Conservation (phyloP, 257 asterid species). For the Forsythia suspensa region DNA sequence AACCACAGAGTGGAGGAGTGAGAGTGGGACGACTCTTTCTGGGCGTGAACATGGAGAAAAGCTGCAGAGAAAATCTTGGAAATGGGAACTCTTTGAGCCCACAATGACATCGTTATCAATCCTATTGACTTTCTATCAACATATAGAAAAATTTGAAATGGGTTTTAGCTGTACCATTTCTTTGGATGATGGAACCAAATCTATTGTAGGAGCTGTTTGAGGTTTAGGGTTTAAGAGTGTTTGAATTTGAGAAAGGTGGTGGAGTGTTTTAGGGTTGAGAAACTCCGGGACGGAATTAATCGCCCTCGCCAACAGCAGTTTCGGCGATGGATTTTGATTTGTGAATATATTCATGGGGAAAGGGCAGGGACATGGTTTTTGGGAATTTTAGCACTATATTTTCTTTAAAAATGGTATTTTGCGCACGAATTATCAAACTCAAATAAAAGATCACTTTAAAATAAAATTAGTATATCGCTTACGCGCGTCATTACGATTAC, state of each 20-base stretch:
- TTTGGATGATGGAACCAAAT: background rate
- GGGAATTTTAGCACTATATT: background rate
- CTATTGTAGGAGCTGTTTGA: background rate
- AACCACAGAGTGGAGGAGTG: constrained; percentile 62
- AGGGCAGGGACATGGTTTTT: background rate
- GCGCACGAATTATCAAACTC: too few species aligned
- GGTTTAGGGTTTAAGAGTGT: background rate
- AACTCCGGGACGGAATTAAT: background rate
- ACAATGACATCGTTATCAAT: constrained; percentile 57
- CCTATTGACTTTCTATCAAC: background rate
- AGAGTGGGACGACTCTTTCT: constrained; percentile 35
- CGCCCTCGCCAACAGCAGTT: background rate
- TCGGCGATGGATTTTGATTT: background rate
- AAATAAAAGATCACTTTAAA: too few species aligned
- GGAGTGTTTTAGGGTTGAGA: background rate
- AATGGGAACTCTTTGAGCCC: constrained; percentile 57
- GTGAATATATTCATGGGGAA: background rate
- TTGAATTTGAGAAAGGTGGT: background rate
- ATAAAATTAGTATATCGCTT: too few species aligned
- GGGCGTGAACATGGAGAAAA: constrained; percentile 44
- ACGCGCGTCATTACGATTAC: too few species aligned
- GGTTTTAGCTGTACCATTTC: constrained; percentile 29
- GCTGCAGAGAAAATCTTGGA: constrained; percentile 46
- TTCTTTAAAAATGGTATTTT: too few species aligned
- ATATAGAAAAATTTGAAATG: background rate